Evolutionary conservation across 2,329 filamentous ascomycete species (phyloP), one percentile per base, ranked within the genome.

Genomic region (Beauveria sp.): DNA sequence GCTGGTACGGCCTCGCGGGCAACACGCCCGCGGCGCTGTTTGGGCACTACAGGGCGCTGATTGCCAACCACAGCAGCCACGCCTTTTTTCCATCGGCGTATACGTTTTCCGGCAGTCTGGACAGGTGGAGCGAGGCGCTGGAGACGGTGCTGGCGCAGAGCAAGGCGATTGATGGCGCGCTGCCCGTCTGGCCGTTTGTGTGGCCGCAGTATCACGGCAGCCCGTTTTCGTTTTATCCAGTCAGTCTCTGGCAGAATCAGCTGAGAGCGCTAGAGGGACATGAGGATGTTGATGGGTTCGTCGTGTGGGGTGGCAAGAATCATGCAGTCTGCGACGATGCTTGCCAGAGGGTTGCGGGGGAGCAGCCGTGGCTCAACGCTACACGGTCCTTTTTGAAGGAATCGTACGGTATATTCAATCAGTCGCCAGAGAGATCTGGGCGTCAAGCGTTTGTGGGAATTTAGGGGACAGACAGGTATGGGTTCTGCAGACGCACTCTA

Each of bases 51-150:
- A 26, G 41, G 18, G 37, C 37, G 5, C 47, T 62, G 8, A 62
- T 62, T 34, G 55, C 61, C 44, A 62, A 62, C 22, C 47, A 62
- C 48, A 51, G 20, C 48, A 34, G 26, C 18, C 48, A 62, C 20
- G 61, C 56, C 18, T 61, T 62, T 7, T 62, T 62, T 7, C 61
- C 61, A 4, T 60, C 61, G 16, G 61, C 61, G 3, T 62, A 62
- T 7, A 51, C 48, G 16, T 54, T 58, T 44, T 62, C 50, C 2
- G 59, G 54, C 20, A 47, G 50, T 16, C 28, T 48, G 4, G 7
- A 6, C 30, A 16, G 3, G 7, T 51, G 48, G 48, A 2, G 20
- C 7, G 12, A 9, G 2, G 20, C 28, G n/a, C 48, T 51, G 26
- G 34, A 9, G 7, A 51, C 48, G 3, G 28, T 22, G 9, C 26